Evolutionary conservation across 352 stramenopile genomes (phyloP).

Genomic region (Globisporangium lucens): DNA sequence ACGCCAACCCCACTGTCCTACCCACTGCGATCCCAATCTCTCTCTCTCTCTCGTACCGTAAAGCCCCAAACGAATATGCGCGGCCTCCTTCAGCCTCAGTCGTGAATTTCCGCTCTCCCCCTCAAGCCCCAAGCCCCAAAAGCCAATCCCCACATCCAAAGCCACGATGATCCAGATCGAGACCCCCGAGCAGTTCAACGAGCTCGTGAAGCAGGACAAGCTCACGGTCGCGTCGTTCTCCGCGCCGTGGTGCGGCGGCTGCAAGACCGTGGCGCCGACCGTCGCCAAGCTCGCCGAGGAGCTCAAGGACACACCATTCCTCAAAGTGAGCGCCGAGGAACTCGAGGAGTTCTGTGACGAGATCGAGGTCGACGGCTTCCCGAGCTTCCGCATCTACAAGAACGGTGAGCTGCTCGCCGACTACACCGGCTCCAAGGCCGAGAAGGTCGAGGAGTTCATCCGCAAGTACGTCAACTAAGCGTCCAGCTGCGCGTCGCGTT

Average conservation of each 20-base stretch:
- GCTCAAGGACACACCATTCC: slow-evolving; percentile 50
- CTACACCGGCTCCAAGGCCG: slow-evolving; percentile 65
- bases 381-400: slow-evolving; percentile 77
- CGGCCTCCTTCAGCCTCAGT: slow-evolving; percentile 11
- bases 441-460: slow-evolving; percentile 79
- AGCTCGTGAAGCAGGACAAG: slow-evolving; percentile 34
- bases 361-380: slow-evolving; percentile 72
- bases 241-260: slow-evolving; percentile 62
- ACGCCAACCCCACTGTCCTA: background rate
- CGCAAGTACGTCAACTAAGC: slow-evolving; percentile 33
- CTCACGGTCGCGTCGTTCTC: slow-evolving; percentile 50
- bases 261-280: slow-evolving; percentile 57
- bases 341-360: slow-evolving; percentile 66
- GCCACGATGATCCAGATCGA: slow-evolving; percentile 35
- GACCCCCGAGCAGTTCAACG: slow-evolving; percentile 39
- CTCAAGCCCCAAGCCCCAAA: slow-evolving; percentile 5
- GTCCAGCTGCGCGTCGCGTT: background rate
- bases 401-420: slow-evolving; percentile 51
- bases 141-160: background rate
- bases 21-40: background rate
- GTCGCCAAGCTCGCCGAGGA: slow-evolving; percentile 52
- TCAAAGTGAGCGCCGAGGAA: slow-evolving; percentile 53
- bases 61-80: background rate
- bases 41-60: background rate
- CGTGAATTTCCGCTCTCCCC: slow-evolving; percentile 7